Conservation (phyloP, 768 basidiomycete genomes). For the Collybia mongolica region DNA sequence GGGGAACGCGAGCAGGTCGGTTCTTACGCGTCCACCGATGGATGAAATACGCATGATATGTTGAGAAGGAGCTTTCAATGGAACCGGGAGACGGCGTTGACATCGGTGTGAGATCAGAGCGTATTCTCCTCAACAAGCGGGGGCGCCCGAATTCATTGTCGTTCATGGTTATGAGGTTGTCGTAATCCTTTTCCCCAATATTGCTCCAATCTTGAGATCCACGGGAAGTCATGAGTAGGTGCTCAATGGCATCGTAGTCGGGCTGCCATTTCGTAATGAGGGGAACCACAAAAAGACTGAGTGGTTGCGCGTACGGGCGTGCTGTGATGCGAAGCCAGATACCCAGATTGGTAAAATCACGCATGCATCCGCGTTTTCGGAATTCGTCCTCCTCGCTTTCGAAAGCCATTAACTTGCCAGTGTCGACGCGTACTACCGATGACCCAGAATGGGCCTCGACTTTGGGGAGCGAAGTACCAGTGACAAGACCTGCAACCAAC, state of each 20-base stretch:
- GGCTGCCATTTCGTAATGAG: constrained; percentile 46
- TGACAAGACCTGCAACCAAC: constrained; percentile 60
- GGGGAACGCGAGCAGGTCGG: constrained; percentile 41
- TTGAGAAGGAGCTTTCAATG: constrained; percentile 42
- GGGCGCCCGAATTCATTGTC: constrained; percentile 53
- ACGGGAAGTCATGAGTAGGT: constrained; percentile 44
- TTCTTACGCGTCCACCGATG: constrained; percentile 53
- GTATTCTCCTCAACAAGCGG: constrained; percentile 54
- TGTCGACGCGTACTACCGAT: constrained; percentile 30
- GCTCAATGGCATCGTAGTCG: constrained; percentile 58
- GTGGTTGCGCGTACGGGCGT: constrained; percentile 46
- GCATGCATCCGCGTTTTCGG: constrained; percentile 49
- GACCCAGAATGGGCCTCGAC: constrained; percentile 38
- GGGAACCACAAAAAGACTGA: constrained; percentile 68
- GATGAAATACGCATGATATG: constrained; percentile 61
- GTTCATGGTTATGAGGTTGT: constrained; percentile 53
- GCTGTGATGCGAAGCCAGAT: constrained; percentile 65
- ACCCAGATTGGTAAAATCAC: constrained; percentile 62
- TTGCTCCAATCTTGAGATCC: constrained; percentile 57
- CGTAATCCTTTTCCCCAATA: constrained; percentile 48
- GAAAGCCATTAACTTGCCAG: constrained; percentile 28
- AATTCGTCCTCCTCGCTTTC: constrained; percentile 47
- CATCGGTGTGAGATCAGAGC: constrained; percentile 64
- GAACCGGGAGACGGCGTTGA: constrained; percentile 55
- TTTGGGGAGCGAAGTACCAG: constrained; percentile 55